Base-by-base conservation (phyloP, 345 rosid genomes). In the Salix arbutifolia region DNA sequence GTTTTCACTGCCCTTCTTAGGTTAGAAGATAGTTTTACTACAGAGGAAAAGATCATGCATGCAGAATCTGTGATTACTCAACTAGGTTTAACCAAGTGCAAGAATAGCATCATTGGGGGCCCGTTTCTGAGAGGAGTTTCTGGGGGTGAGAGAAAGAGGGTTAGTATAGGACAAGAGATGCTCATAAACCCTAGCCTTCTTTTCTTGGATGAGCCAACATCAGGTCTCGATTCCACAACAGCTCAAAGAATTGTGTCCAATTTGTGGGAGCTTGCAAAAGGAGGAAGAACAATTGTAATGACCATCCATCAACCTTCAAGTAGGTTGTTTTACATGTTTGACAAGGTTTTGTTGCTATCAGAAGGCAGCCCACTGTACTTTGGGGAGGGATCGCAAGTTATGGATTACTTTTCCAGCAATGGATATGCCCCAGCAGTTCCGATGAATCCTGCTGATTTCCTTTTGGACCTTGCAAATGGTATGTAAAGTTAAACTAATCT, bases 291-390 rank as follows among this genome's bases (percentile, higher is more conserved):
- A 0, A 72, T 87, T 8, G 84, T 85, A 72, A 83, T 85, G 90
- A 88, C 89, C 0, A 90, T 90, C 0, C 90, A 90, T 67, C 91
- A 88, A 79, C 92, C 92, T 16, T 88, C 87, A 13, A 87, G 92
- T 62, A 77, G 89, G 79, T 26, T 90, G 46, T 89, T 90, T 73
- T 89, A 85, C 74, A 85, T 89, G 89, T 90, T 90, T 68, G 84
- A 89, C 68, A 82, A 89, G 84, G 86, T 90, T 11, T 18, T 90
- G 66, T 61, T 89, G 58, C 60, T 85, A 70, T 86, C 92, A 30
- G 89, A 90, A 73, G 92, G 92, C 2, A 80, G 66, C 50, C 77
- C 86, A 35, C 48, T 90, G 60, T 89, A 86, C 76, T 89, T 84
- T 69, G 91, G 91, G 18, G 72, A 78, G 48, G 91, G 87, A 8